Conservation (phyloP, 768 basidiomycete species). For the Myochromella boudieri region DNA sequence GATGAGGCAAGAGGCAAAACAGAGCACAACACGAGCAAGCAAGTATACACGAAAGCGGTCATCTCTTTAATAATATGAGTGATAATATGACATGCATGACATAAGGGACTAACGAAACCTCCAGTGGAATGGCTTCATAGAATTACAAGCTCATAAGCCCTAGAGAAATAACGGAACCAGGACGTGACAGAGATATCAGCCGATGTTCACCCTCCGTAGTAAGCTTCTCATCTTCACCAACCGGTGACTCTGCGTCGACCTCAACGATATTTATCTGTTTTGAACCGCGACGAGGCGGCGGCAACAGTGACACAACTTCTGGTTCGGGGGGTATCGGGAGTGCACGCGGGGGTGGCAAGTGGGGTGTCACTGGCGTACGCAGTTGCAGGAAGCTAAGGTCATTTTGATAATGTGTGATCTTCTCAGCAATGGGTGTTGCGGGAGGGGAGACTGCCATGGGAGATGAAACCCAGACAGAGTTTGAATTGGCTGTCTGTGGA, state of each 20-base stretch:
- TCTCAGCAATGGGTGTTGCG: constrained; percentile 63
- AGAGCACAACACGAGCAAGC: too few relatives aligned
- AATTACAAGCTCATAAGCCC: constrained; percentile 44
- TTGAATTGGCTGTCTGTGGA: constrained; percentile 7
- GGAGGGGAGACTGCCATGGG: constrained; percentile 27
- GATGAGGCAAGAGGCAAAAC: too few relatives aligned
- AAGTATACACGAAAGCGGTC: too few relatives aligned
- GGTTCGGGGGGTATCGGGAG: constrained; percentile 26
- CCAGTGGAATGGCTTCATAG: too few relatives aligned
- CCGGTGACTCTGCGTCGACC: constrained; percentile 24
- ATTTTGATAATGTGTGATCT: constrained; percentile 48
- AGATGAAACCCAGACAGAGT: background rate
- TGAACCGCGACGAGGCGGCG: constrained; percentile 63
- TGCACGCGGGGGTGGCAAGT: constrained; percentile 27
- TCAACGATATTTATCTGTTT: constrained; percentile 41
- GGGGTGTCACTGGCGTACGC: constrained; percentile 43
- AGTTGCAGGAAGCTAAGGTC: constrained; percentile 65
- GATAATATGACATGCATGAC: too few relatives aligned
- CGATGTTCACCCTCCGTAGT: constrained; percentile 29
- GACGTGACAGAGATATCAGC: constrained; percentile 43
- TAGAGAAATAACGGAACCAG: constrained; percentile 54
- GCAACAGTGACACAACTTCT: constrained; percentile 54
- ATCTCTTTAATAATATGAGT: too few relatives aligned
- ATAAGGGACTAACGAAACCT: too few relatives aligned
- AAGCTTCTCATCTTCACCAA: constrained; percentile 24